Evolutionary conservation across 2,329 filamentous ascomycete species (phyloP).

Genomic region (Pseudogymnoascus sp.): DNA sequence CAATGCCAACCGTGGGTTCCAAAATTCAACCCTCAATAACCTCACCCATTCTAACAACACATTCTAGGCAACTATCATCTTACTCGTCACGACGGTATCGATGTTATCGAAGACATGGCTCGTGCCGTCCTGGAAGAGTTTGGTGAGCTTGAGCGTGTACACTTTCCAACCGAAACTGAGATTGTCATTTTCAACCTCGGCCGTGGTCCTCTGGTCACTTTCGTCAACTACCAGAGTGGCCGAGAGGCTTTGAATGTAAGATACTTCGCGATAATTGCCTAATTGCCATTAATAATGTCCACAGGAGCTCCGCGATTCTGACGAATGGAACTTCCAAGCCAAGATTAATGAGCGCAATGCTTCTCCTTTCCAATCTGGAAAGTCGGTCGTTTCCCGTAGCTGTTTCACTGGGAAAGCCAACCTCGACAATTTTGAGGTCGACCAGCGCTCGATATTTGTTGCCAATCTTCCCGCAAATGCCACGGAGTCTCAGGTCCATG

Average conservation of each 20-base stretch:
- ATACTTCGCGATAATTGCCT: no score
- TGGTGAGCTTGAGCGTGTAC: slow-evolving; percentile 33
- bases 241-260: slow-evolving; percentile 41
- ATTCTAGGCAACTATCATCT: slow-evolving; percentile 42
- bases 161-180: slow-evolving; percentile 20
- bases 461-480: slow-evolving; percentile 35
- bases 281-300: no score
- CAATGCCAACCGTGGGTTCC: slow-evolving; percentile 40
- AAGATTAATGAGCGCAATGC: not conserved
- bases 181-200: slow-evolving; percentile 24
- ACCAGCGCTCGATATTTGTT: slow-evolving; percentile 40
- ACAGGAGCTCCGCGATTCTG: slow-evolving; percentile 21
- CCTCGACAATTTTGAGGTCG: slow-evolving; percentile 33
- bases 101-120: slow-evolving; percentile 37
- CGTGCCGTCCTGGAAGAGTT: slow-evolving; percentile 33
- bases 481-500: slow-evolving; percentile 30
- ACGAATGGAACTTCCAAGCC: slow-evolving; percentile 20
- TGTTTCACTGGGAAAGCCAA: slow-evolving; percentile 13
- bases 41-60: not conserved
- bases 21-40: no score
- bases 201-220: slow-evolving; percentile 39
- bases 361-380: not conserved
- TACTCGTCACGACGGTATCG: slow-evolving; percentile 31
- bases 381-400: not conserved
- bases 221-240: slow-evolving; percentile 40